A percentile compares a stretch with the other conserved stretches of the same genome.
These are phyloP conservation scores for Posidonia oceanica DNA, from an alignment of 116 monocot species.

Conservation along the genomic window DNA sequence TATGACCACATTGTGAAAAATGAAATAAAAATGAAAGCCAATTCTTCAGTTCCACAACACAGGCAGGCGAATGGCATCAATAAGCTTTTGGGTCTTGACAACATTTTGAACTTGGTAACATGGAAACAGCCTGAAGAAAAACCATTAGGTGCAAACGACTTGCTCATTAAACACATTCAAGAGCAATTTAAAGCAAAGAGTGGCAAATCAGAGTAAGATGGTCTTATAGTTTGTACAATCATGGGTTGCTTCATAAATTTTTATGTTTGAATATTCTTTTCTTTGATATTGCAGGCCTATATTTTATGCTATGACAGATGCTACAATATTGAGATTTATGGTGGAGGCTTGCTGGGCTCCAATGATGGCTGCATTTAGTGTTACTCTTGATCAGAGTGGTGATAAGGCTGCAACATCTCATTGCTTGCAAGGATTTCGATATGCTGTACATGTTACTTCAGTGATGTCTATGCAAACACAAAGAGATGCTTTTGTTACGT, in stretches of 20 bases:
- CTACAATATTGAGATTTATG: slow-evolving; percentile 87
- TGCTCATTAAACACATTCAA: slow-evolving; percentile 87
- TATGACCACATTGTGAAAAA: slow-evolving; percentile 94
- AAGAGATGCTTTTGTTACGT: slow-evolving; percentile 98
- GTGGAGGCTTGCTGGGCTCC: slow-evolving; percentile 98
- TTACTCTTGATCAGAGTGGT: slow-evolving; percentile 92
- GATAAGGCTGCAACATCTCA: slow-evolving; percentile 58
- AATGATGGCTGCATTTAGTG: slow-evolving; percentile 99
- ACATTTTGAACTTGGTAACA: slow-evolving; percentile 72
- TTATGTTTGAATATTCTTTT: neutral
- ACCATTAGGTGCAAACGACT: slow-evolving; percentile 80
- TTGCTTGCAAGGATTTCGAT: slow-evolving; percentile 79
- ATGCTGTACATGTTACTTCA: slow-evolving; percentile 91
- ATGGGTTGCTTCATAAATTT: neutral
- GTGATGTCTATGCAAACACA: slow-evolving; percentile 98
- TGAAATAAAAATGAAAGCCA: slow-evolving; percentile 97
- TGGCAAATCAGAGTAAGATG: slow-evolving; percentile 87
- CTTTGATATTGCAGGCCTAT: slow-evolving; percentile 49
- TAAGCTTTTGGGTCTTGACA: slow-evolving; percentile 84
- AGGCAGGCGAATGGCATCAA: slow-evolving; percentile 77
- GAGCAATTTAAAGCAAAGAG: slow-evolving; percentile 93
- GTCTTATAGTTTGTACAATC: neutral
- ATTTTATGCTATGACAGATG: slow-evolving; percentile 74
- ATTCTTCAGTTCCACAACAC: slow-evolving; percentile 54
- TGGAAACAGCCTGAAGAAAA: slow-evolving; percentile 89